phyloP scores from a whole-genome alignment of 2,329 filamentous ascomycete species.

The Sclerotinia borealis region DNA sequence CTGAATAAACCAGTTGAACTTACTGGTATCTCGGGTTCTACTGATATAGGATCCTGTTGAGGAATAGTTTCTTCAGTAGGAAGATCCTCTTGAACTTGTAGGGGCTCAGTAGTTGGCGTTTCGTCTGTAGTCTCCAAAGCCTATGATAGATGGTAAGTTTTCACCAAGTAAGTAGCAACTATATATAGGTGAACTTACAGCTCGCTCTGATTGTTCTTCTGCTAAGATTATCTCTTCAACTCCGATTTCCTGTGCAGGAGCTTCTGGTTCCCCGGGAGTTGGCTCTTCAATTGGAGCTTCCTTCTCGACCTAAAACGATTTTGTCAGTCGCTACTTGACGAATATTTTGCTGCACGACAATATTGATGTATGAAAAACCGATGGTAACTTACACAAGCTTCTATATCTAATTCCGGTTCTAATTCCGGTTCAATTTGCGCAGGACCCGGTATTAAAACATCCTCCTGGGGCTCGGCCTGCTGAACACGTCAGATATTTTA shows the following conservation, averaged over 20 bases:
- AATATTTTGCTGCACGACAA: not conserved
- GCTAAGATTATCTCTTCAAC: not conserved
- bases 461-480: not conserved
- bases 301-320: not conserved
- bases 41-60: not conserved
- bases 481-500: not conserved
- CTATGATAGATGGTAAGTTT: not conserved
- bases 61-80: not conserved
- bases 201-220: not conserved
- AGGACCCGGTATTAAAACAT: no score
- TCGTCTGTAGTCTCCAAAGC: not conserved
- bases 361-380: fast-evolving
- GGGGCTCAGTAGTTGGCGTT: not conserved
- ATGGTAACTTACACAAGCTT: not conserved
- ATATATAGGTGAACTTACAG: not conserved
- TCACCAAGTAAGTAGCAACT: not conserved
- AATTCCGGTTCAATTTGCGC: not conserved
- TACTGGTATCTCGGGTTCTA: not conserved
- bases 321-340: not conserved
- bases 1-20: no score
- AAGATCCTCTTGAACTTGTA: not conserved
- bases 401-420: not conserved
- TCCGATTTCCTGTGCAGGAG: not conserved
- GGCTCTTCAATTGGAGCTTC: not conserved
- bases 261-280: not conserved